Conservation (phyloP, 805 yeast genomes). For the Pichia insulana region DNA sequence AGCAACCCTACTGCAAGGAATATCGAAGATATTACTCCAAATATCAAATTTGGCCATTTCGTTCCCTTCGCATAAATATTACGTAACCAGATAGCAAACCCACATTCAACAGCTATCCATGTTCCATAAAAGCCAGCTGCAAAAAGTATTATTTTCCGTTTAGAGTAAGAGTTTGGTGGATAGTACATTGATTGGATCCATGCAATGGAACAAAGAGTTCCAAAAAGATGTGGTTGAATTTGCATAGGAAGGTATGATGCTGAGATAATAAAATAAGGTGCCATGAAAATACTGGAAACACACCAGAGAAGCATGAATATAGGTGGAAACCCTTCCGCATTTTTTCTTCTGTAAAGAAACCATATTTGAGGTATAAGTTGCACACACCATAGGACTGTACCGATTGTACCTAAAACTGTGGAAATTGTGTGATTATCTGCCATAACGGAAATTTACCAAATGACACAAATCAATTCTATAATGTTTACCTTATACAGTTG, state of each 20-base stretch:
- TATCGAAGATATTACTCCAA: conserved; percentile 76
- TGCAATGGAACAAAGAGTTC: conserved; percentile 55
- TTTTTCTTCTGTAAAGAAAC: conserved; percentile 58
- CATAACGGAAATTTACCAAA: conserved; percentile 9
- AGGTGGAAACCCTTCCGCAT: conserved; percentile 88
- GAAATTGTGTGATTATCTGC: conserved; percentile 36
- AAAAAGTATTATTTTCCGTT: conserved; percentile 28
- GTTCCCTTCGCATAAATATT: conserved; percentile 36
- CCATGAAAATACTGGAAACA: conserved; percentile 66
- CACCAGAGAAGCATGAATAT: conserved; percentile 88
- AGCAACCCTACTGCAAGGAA: conserved; percentile 68
- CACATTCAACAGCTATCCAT: conserved; percentile 57
- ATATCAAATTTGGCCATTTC: conserved; percentile 69
- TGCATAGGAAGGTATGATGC: conserved; percentile 69
- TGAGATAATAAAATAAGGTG: conserved; percentile 69
- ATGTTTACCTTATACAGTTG: too few species aligned
- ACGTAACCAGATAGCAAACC: conserved; percentile 62
- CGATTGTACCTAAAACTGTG: conserved; percentile 76
- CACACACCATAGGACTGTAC: conserved; percentile 90
- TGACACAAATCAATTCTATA: too few species aligned
- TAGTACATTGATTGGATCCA: conserved; percentile 59
- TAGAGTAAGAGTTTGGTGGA: conserved; percentile 50
- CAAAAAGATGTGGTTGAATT: conserved; percentile 82
- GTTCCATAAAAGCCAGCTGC: conserved; percentile 33
- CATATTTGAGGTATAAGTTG: conserved; percentile 77